Base-by-base conservation (phyloP, 2,329 filamentous ascomycete species). In the Coniochaeta prunicola region DNA sequence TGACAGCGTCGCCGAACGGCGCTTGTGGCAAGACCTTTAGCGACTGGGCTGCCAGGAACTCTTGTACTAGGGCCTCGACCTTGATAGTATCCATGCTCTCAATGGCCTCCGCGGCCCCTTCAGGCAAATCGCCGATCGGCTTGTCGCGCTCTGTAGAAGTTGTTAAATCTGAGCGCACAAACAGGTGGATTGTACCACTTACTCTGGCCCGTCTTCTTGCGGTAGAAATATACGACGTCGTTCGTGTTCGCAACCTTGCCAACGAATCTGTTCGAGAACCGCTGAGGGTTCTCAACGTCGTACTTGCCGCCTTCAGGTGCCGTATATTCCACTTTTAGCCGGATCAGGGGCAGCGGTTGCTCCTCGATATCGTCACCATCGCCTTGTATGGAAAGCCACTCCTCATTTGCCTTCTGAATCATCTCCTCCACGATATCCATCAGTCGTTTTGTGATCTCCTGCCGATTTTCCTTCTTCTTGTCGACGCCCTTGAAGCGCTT, bases 1-100 rank as follows among this genome's bases (percentile, higher is more conserved):
- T 88, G 5, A 99, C 91, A 0, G 94, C 94, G 68, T 97, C 92
- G 17, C 92, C 90, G 68, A 99, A 97, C 0, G 89, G 89, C 31
- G 92, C 94, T 67, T 96, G 91, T 0, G 94, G 94, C 0, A 99
- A 80, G 55, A 99, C 94, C 59, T 92, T 96, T 33, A 99, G 83
- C 0, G 91, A 92, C 67, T 97, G 92, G 0, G 90, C 89, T 0
- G 84, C 84, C 2, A 99, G 81, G 66, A 92, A 97, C 64, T 97
- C 92, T 56, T 88, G 83, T 0, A 99, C 93, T 0, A 99, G 80
- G 63, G 89, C 88, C 63, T 96, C 91, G 4, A 99, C 92, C 67
- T 93, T 92, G 68, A 97, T 81, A 13, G 84, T 86, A 64, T 96
- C 91, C 3, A 90, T 76, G 2, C 76, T 76, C 55, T 78, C 77